phyloP scores from a whole-genome alignment of 75 land plant species.

The Picea sitchensis region DNA sequence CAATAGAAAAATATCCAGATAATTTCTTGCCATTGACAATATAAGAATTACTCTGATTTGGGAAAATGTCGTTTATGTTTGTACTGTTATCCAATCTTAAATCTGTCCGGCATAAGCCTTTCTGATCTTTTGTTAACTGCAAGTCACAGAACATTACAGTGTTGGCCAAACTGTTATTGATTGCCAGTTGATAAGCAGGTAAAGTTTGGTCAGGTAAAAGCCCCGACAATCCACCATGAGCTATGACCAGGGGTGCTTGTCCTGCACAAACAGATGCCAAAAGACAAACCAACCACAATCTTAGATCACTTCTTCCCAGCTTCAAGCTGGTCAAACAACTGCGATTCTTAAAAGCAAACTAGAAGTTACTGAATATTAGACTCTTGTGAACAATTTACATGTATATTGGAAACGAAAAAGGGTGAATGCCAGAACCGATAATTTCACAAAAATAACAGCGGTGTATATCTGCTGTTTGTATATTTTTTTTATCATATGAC shows the following conservation, averaged over 20 bases:
- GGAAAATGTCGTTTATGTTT: conserved; percentile 20
- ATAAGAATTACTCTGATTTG: conserved; percentile 27
- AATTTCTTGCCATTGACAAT: conserved; percentile 41
- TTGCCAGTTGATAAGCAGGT: conserved; percentile 37
- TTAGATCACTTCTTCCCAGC: too few relatives aligned
- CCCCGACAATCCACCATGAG: conserved; percentile 79
- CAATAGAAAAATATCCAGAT: conserved; percentile 53
- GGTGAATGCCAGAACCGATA: too few relatives aligned
- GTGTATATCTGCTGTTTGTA: too few relatives aligned
- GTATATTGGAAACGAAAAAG: too few relatives aligned
- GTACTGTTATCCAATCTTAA: conserved; percentile 45
- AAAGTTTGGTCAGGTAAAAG: conserved; percentile 65
- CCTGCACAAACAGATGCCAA: conserved; percentile 36
- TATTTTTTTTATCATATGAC: too few relatives aligned
- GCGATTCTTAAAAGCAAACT: too few relatives aligned
- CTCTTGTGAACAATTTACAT: too few relatives aligned
- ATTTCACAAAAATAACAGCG: too few relatives aligned
- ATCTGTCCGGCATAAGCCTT: conserved; percentile 44
- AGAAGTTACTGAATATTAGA: too few relatives aligned
- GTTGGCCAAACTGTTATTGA: conserved; percentile 4
- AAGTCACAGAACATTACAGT: conserved; percentile 52
- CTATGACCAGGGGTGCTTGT: conserved; percentile 51
- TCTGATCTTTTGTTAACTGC: conserved; percentile 57
- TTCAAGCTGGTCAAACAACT: too few relatives aligned
- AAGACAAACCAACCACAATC: too few relatives aligned